These are phyloP conservation scores for Ophiocytium majus DNA, from an alignment of 352 stramenopile genomes.

Conservation along the genomic window DNA sequence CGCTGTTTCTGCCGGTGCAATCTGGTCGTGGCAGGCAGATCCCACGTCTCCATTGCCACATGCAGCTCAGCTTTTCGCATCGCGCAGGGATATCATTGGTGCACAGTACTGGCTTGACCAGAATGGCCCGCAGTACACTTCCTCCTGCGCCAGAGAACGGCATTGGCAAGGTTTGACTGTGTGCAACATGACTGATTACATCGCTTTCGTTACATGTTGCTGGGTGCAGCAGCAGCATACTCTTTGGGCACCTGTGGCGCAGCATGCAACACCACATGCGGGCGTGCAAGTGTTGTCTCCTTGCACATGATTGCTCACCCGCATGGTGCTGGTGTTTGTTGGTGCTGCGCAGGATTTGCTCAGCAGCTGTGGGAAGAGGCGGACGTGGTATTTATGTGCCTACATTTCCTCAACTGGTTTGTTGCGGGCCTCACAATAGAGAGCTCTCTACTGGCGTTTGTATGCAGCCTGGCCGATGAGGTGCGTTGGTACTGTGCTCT, in stretches of 20 bases:
- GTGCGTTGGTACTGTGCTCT: too few species aligned
- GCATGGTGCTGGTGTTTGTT: neutral
- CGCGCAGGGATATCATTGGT: neutral
- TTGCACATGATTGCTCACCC: neutral
- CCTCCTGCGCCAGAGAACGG: too few species aligned
- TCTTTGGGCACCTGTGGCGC: neutral
- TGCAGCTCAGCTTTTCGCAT: neutral
- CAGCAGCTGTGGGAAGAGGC: neutral
- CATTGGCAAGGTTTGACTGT: too few species aligned
- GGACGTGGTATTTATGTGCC: neutral
- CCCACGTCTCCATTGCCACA: neutral
- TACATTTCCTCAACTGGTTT: conserved; percentile 18
- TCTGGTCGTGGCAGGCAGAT: neutral
- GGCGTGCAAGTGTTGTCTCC: neutral
- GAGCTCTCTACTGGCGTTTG: neutral
- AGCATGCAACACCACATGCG: neutral
- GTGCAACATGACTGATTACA: too few species aligned
- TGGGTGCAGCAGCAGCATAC: neutral
- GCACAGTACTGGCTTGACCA: neutral
- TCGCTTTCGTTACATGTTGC: neutral
- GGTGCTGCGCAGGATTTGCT: neutral
- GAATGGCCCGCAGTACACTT: neutral
- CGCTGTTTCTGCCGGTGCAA: neutral
- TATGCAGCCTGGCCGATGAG: conserved; percentile 5
- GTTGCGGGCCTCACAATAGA: conserved; percentile 1